Percentiles rank a stretch among this genome's conserved stretches.
These are phyloP conservation scores for Daldinia concentrica DNA, from an alignment of 495 filamentous ascomycete species.

Conservation along the genomic window DNA sequence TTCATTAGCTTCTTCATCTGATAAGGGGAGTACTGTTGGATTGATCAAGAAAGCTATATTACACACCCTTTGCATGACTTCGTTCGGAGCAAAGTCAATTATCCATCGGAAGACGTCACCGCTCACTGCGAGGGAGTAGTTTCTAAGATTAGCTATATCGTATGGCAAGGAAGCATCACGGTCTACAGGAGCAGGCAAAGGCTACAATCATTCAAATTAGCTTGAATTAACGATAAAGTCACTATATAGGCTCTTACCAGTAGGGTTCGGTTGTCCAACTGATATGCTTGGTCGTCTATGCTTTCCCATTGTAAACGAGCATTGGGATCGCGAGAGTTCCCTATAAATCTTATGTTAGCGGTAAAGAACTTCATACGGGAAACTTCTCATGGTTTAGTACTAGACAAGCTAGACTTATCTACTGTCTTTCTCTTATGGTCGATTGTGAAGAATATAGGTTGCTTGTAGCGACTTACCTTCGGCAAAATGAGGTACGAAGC, in stretches of 20 bases:
- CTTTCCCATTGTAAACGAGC: slow-evolving; percentile 87
- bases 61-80: slow-evolving; percentile 73
- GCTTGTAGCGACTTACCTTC: slow-evolving; percentile 62
- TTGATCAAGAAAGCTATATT: background rate
- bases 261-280: slow-evolving; percentile 79
- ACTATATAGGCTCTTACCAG: slow-evolving; percentile 56
- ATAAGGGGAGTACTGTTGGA: background rate
- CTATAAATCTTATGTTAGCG: slow-evolving; percentile 45
- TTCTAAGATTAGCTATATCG: slow-evolving; percentile 76
- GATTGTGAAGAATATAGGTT: background rate
- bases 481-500: slow-evolving; percentile 89
- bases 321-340: slow-evolving; percentile 70
- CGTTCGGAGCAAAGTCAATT: slow-evolving; percentile 83
- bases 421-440: background rate
- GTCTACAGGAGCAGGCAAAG: slow-evolving; percentile 71
- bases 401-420: background rate
- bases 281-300: slow-evolving; percentile 80
- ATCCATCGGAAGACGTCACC: slow-evolving; percentile 98
- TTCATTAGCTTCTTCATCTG: slow-evolving; percentile 32
- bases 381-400: background rate
- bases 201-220: slow-evolving; percentile 60
- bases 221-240: background rate
- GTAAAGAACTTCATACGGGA: background rate
- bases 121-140: slow-evolving; percentile 87
- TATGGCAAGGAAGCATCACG: slow-evolving; percentile 85